Base-by-base conservation (phyloP, 1,284 basidiomycete species). In the Heterobasidion occidentale region DNA sequence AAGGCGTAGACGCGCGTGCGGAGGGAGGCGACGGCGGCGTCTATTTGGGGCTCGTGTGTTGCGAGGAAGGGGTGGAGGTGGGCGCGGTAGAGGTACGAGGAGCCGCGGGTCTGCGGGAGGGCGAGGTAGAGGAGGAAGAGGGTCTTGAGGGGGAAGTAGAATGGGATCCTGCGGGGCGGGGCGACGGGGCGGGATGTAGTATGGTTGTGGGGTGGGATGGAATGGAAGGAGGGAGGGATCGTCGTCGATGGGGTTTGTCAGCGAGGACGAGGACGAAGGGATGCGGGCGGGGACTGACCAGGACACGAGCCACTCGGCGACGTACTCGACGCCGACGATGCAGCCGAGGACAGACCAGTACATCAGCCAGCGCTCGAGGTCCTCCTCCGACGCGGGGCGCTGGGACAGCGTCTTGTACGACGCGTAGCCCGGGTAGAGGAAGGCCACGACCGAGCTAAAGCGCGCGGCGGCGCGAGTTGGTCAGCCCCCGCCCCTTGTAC, bases 261-360 rank as follows among this genome's bases (percentile, higher is more conserved):
- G 33, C 7, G 34, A 42, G 33, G 14, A 48, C 51, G 46, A 35
- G 51, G 36, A 54, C 49, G 36, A 55, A 44, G 56, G 46, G 58
- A 42, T 56, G 34, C 36, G 47, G 58, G 42, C 54, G 17, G 12
- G 57, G 36, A 70, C 77, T 63, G 62, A 90, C 90, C 91, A 93
- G 59, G 83, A 86, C 19, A 93, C 72, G n/a, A 84, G 68, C 89
- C 91, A 92, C 67, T 92, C 90, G 17, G 86, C 88, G 46, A 88
- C 74, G 62, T 86, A 86, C 67, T 93, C 91, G 17, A 87, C 72
- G 6, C 79, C 80, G 36, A 90, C 76, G 58, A 92, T 80, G 65
- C 83, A 85, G 0, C 88, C 91, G 11, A 93, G 79, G 0, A 93
- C 90, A 36, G 84, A 86, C 91, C 91, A 93, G 65, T 92, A 94